phyloP scores from a whole-genome alignment of 345 rosid species.

The Eucalyptus guilfoylei region DNA sequence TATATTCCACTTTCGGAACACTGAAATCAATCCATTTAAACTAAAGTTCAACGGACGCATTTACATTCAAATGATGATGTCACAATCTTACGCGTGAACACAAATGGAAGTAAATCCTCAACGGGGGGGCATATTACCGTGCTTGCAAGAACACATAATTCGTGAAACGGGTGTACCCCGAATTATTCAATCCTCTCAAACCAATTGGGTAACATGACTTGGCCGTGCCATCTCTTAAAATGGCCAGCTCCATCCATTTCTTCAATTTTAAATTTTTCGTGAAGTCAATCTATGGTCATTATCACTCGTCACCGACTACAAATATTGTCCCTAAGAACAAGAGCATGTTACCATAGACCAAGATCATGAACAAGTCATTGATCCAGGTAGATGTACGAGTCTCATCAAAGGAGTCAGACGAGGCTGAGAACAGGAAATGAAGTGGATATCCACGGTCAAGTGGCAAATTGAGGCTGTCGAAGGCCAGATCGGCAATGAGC shows the following conservation, averaged over 20 bases:
- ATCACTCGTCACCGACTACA: not conserved
- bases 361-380: slow-evolving; percentile 17
- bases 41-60: not conserved
- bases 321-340: not conserved
- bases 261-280: not conserved
- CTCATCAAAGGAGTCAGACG: slow-evolving; percentile 11
- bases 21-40: not conserved
- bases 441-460: not conserved
- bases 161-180: not conserved
- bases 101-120: not conserved
- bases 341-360: slow-evolving; percentile 24
- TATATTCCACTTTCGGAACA: not conserved
- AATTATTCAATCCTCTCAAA: not conserved
- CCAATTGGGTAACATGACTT: not conserved
- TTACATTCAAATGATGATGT: not conserved
- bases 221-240: not conserved
- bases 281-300: not conserved
- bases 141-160: not conserved
- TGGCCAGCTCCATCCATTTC: not conserved
- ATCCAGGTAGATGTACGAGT: slow-evolving; percentile 18
- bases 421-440: not conserved
- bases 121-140: not conserved
- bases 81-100: not conserved
- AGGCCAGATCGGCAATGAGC: not conserved
- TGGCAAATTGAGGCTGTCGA: slow-evolving; percentile 1